Evolutionary conservation across 2,329 filamentous ascomycete genomes (phyloP).

Genomic region (Bipolaris zeicola): DNA sequence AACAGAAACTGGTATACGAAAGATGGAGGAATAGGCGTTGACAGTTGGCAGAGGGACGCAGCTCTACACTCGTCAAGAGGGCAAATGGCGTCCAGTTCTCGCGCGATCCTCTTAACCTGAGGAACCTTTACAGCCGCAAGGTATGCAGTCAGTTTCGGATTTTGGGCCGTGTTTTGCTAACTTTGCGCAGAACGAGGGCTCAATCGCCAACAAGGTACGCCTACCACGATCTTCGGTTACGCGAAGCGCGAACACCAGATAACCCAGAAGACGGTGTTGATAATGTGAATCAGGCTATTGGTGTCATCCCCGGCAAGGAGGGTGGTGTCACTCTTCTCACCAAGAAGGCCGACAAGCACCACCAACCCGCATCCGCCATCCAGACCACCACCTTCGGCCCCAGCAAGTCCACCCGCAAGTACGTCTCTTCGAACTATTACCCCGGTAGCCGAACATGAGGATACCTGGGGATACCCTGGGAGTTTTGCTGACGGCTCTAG

Average conservation of each 20-base stretch:
- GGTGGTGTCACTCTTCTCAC: conserved; percentile 79
- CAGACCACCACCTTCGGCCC: conserved; percentile 71
- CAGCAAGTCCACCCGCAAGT: conserved; percentile 80
- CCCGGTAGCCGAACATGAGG: background rate
- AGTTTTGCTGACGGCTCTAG: conserved; percentile 43
- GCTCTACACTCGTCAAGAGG: conserved; percentile 92
- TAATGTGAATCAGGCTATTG: conserved; percentile 69
- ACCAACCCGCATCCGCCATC: conserved; percentile 73
- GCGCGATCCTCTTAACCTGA: conserved; percentile 90
- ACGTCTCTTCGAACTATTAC: conserved; percentile 50
- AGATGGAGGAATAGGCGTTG: conserved; percentile 15
- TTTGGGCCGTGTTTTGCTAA: conserved; percentile 29
- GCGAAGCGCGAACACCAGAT: conserved; percentile 14
- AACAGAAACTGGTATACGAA: conserved; percentile 3
- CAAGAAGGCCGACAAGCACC: conserved; percentile 77
- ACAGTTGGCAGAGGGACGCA: conserved; percentile 72
- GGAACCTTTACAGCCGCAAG: conserved; percentile 91
- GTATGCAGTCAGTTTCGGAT: conserved; percentile 54
- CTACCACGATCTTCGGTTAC: conserved; percentile 2
- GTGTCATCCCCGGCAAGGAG: conserved; percentile 75
- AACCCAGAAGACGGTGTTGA: conserved; percentile 11
- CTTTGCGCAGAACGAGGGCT: conserved; percentile 76
- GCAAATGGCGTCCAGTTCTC: conserved; percentile 87
- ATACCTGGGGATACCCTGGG: background rate
- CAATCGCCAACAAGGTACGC: conserved; percentile 88